Evolutionary conservation across 495 filamentous ascomycete genomes (phyloP).

Genomic region (Glarea lozoyensis): DNA sequence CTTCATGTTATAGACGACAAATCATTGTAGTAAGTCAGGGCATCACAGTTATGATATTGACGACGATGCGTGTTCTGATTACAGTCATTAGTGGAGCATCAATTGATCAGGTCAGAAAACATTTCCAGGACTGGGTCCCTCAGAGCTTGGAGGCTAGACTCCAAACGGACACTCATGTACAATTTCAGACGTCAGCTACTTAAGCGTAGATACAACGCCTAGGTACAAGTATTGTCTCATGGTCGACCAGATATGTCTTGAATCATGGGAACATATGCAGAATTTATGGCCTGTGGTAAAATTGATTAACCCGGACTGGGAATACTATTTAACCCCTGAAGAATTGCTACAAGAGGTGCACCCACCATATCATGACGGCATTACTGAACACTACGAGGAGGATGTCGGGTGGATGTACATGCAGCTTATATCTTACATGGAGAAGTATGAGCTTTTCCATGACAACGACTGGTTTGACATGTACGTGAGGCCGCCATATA

Average conservation of each 20-base stretch:
- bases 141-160: slow-evolving; percentile 6
- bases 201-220: slow-evolving; percentile 8
- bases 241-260: slow-evolving; percentile 5
- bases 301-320: slow-evolving; percentile 6
- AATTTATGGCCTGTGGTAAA: slow-evolving; percentile 4
- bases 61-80: slow-evolving; percentile 4
- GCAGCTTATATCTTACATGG: slow-evolving; percentile 6
- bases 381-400: slow-evolving; percentile 3
- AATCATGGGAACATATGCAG: slow-evolving; percentile 5
- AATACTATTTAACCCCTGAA: slow-evolving; percentile 2
- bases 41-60: slow-evolving; percentile 1
- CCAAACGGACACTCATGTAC: slow-evolving; percentile 4
- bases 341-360: slow-evolving; percentile 7
- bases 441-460: slow-evolving; percentile 8
- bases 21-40: slow-evolving; percentile 11
- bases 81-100: slow-evolving; percentile 6
- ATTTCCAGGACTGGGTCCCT: slow-evolving; percentile 8
- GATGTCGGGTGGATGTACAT: slow-evolving; percentile 8
- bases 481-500: slow-evolving; percentile 7
- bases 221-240: slow-evolving; percentile 9
- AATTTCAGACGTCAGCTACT: slow-evolving; percentile 8
- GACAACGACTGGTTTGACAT: slow-evolving; percentile 4
- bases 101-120: slow-evolving; percentile 7
- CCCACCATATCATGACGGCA: slow-evolving; percentile 6
- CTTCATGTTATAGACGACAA: slow-evolving; percentile 9